Percentiles rank a stretch among this genome's conserved stretches.
phyloP scores from a whole-genome alignment of 768 basidiomycete genomes.

The Nidularia sp. region DNA sequence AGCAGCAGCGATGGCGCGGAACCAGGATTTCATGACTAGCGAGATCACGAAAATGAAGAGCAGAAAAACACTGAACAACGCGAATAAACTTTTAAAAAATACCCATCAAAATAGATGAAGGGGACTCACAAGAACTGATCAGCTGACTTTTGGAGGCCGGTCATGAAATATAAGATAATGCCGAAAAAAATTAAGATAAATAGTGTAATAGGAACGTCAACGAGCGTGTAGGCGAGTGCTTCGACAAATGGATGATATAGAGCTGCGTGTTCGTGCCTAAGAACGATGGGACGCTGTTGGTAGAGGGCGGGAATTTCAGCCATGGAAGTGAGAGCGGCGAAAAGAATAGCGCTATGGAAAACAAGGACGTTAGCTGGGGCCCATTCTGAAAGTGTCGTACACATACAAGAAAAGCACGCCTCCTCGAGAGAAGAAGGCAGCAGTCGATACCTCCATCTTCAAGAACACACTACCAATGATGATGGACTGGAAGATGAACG shows the following conservation, averaged over 20 bases:
- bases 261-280: slow-evolving; percentile 52
- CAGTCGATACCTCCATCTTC: slow-evolving; percentile 46
- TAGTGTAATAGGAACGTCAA: slow-evolving; percentile 56
- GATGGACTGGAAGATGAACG: slow-evolving; percentile 46
- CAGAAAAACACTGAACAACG: slow-evolving; percentile 42
- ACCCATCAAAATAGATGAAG: neutral
- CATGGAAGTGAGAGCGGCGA: slow-evolving; percentile 56
- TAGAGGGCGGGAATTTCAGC: slow-evolving; percentile 63
- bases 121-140: slow-evolving; percentile 8
- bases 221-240: slow-evolving; percentile 51
- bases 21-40: slow-evolving; percentile 72
- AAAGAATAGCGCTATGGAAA: slow-evolving; percentile 45
- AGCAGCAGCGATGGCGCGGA: slow-evolving; percentile 62
- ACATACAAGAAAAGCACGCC: slow-evolving; percentile 74
- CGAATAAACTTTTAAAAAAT: slow-evolving; percentile 1
- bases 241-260: slow-evolving; percentile 42
- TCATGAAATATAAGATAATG: slow-evolving; percentile 59
- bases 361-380: too few relatives aligned
- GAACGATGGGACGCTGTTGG: slow-evolving; percentile 55
- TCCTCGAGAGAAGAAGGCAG: slow-evolving; percentile 71
- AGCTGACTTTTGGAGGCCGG: slow-evolving; percentile 48
- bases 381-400: too few relatives aligned
- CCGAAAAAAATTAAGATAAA: slow-evolving; percentile 36
- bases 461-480: slow-evolving; percentile 67
- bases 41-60: slow-evolving; percentile 55